Percentiles rank a stretch among this genome's conserved stretches.
phyloP scores from a whole-genome alignment of 306 rosid species.

The Biancaea sappan region DNA sequence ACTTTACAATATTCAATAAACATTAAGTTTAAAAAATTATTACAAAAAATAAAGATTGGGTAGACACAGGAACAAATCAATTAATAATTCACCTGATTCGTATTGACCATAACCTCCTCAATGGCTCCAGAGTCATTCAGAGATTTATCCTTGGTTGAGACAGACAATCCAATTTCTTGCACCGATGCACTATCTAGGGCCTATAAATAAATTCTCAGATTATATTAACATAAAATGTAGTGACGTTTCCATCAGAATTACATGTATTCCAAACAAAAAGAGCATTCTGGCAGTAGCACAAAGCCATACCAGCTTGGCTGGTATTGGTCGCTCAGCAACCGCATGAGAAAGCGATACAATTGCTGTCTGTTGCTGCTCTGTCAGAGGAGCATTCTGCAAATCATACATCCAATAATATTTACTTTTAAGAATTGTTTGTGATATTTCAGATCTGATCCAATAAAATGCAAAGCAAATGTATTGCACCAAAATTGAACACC shows the following conservation, averaged over 20 bases:
- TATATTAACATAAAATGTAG: neutral
- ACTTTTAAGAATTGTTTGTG: neutral
- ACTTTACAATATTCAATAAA: neutral
- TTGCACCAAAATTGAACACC: neutral
- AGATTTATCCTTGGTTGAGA: conserved; percentile 56
- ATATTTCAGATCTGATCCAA: conserved; percentile 40
- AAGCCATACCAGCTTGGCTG: conserved; percentile 63
- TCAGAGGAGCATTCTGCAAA: conserved; percentile 78
- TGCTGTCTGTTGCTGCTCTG: conserved; percentile 81
- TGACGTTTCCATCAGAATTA: neutral
- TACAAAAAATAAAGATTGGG: neutral
- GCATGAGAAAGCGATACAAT: conserved; percentile 68
- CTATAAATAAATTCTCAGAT: conserved; percentile 39
- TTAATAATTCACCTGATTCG: conserved; percentile 69
- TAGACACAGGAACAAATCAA: neutral
- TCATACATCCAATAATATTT: neutral
- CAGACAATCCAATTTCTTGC: conserved; percentile 57
- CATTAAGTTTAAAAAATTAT: neutral
- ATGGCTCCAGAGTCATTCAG: conserved; percentile 58
- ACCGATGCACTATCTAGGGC: conserved; percentile 56
- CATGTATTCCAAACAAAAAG: neutral
- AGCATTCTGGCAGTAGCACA: neutral
- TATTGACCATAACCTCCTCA: conserved; percentile 75
- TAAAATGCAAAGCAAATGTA: neutral
- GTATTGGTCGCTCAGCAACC: conserved; percentile 85